phyloP scores from a whole-genome alignment of 257 asterid genomes.

The Eucommia ulmoides region DNA sequence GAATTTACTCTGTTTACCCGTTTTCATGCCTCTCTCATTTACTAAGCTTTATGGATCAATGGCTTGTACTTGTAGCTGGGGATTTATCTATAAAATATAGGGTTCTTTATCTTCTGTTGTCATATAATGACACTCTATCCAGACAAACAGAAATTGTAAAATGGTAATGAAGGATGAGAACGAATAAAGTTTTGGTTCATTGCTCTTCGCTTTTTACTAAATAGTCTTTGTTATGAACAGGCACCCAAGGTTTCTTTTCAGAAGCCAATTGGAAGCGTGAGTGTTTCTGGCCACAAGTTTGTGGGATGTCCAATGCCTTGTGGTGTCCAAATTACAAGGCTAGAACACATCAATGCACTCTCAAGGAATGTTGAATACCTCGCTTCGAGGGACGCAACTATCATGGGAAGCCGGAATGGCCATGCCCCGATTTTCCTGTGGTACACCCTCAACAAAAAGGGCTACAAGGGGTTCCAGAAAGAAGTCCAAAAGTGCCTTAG shows the following conservation, averaged over 20 bases:
- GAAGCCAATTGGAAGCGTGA: conserved; percentile 22
- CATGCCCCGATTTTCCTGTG: conserved; percentile 14
- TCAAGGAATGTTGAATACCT: conserved; percentile 13
- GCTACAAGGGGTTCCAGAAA: conserved; percentile 5
- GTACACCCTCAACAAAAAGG: conserved; percentile 16
- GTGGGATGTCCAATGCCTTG: conserved; percentile 29
- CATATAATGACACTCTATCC: too few relatives aligned
- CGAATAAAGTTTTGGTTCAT: neutral
- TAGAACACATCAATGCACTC: conserved; percentile 7
- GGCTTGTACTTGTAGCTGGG: neutral
- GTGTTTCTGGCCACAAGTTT: conserved; percentile 22
- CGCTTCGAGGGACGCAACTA: conserved; percentile 17
- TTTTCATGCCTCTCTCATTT: neutral
- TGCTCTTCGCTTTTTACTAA: neutral
- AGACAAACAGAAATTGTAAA: too few relatives aligned
- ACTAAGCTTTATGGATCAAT: neutral
- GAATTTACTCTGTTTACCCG: neutral
- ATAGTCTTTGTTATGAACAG: conserved; percentile 3
- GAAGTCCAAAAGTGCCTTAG: conserved; percentile 10
- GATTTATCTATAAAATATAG: neutral
- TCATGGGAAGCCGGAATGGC: conserved; percentile 21
- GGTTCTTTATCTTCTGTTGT: neutral
- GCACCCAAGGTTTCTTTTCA: conserved; percentile 12
- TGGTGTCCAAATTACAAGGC: conserved; percentile 21
- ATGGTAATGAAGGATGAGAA: too few relatives aligned